phyloP scores from a whole-genome alignment of 148 eudicot species.

The Selenicereus undatus region DNA sequence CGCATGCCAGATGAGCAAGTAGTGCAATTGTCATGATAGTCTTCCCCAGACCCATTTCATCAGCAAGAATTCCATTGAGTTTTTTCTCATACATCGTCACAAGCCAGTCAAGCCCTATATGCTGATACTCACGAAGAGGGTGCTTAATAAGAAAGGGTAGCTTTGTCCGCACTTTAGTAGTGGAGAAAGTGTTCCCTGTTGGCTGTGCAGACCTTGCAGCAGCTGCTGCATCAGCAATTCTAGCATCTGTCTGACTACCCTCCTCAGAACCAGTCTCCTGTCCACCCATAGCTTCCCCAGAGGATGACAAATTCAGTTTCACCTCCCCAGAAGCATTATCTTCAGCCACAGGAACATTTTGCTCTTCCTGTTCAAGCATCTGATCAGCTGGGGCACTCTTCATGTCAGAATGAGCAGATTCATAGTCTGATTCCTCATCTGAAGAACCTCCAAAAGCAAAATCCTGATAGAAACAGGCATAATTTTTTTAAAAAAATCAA shows the following conservation, averaged over 20 bases:
- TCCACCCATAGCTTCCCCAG: conserved; percentile 33
- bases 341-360: conserved; percentile 26
- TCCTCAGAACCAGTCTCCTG: conserved; percentile 36
- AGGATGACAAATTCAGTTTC: conserved; percentile 25
- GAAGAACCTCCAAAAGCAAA: conserved; percentile 31
- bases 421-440: conserved; percentile 46
- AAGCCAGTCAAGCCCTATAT: conserved; percentile 98
- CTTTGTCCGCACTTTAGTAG: conserved; percentile 90
- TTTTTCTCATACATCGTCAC: conserved; percentile 99
- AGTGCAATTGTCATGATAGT: conserved; percentile 99
- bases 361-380: conserved; percentile 34
- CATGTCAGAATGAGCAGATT: conserved; percentile 50
- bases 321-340: conserved; percentile 33
- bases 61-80: conserved; percentile 96
- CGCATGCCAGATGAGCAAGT: conserved; percentile 95
- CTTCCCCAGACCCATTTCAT: conserved; percentile 98
- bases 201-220: conserved; percentile 99
- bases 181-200: conserved; percentile 91
- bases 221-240: conserved; percentile 97
- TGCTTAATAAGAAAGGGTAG: conserved; percentile 92
- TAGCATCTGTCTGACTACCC: conserved; percentile 55
- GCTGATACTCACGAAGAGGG: conserved; percentile 98
- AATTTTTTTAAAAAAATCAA: neutral
- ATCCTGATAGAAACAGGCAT: conserved; percentile 33
- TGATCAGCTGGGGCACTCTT: conserved; percentile 34